phyloP scores from a whole-genome alignment of 2,329 filamentous ascomycete genomes.

The Xylaria sp. region DNA sequence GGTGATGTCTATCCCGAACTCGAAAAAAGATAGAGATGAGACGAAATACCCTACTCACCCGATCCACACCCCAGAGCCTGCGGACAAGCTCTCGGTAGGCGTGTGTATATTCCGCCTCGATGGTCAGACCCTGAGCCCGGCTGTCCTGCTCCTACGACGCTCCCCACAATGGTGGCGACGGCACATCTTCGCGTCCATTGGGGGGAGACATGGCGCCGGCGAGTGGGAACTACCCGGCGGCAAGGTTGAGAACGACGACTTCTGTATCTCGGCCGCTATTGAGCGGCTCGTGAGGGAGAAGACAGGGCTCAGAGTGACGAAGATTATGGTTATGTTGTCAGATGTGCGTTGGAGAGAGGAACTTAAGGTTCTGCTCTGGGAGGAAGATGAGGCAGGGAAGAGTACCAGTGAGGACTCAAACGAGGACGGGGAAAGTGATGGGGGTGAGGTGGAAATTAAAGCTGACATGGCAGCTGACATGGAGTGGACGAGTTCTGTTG shows the following conservation, averaged over 20 bases:
- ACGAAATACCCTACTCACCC: neutral
- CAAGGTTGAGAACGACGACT: slow-evolving; percentile 42
- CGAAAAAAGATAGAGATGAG: neutral
- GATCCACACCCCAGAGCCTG: neutral
- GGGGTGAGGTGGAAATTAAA: neutral
- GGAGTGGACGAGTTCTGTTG: neutral
- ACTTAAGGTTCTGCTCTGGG: slow-evolving; percentile 39
- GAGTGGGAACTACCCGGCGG: slow-evolving; percentile 45
- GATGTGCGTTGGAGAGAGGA: slow-evolving; percentile 37
- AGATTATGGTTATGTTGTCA: slow-evolving; percentile 42
- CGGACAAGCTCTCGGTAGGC: slow-evolving; percentile 41
- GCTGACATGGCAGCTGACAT: neutral
- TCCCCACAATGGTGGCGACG: slow-evolving; percentile 24
- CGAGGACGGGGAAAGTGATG: neutral
- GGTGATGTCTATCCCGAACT: neutral
- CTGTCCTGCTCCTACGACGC: slow-evolving; percentile 43
- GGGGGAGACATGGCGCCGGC: slow-evolving; percentile 12
- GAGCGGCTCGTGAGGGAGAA: slow-evolving; percentile 42
- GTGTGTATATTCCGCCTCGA: slow-evolving; percentile 47
- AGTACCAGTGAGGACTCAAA: neutral
- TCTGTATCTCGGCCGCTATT: slow-evolving; percentile 46
- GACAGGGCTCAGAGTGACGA: slow-evolving; percentile 42
- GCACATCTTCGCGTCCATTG: neutral
- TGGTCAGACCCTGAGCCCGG: slow-evolving; percentile 39
- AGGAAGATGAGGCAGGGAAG: slow-evolving; percentile 19